Evolutionary conservation across 2,329 filamentous ascomycete species (phyloP), one percentile per base, ranked within the genome.

Genomic region (Sarocladium strictum): DNA sequence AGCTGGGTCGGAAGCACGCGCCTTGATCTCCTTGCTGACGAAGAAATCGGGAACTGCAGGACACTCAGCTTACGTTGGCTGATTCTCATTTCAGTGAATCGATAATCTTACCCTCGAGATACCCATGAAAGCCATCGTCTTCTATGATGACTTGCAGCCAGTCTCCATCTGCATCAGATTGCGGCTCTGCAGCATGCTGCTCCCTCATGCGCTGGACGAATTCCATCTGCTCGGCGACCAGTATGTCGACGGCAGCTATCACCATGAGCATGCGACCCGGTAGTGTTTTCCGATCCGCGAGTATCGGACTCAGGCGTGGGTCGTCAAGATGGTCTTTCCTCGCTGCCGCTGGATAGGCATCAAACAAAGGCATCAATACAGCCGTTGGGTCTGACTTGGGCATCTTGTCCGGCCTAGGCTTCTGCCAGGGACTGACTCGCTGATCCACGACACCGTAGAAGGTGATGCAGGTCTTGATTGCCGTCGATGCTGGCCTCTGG

Each of bases 401-500:
- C 65, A 67, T 57, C 0, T 32, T 58, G 9, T 47, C 54, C 1
- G 63, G 70, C 10, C 61, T 66, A 0, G 70, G 71, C 58, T 78
- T 79, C 37, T 71, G 61, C 60, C 63, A 63, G 0, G 75, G 73
- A 15, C 62, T 62, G 0, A 70, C 60, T 0, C 72, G 67, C 15
- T 75, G 59, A 56, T 76, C 72, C 7, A 75, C 62, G 7, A 65
- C 61, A 0, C 67, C 66, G 53, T 74, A 76, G 55, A 74, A 74
- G 0, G 65, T 70, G 3, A 75, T 64, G 15, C 65, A 62, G 1
- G 67, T 75, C 55, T 71, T 72, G n/a, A 71, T 63, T 4, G 56
- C 60, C 5, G 59, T 67, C 26, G 53, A 58, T 12, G 55, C 60
- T 27, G 56, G 59, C 1, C 55, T 56, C 14, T 65, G 63, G 17